These are phyloP conservation scores for Dioscorea dumetorum DNA, from an alignment of 106 monocot species.

Conservation along the genomic window DNA sequence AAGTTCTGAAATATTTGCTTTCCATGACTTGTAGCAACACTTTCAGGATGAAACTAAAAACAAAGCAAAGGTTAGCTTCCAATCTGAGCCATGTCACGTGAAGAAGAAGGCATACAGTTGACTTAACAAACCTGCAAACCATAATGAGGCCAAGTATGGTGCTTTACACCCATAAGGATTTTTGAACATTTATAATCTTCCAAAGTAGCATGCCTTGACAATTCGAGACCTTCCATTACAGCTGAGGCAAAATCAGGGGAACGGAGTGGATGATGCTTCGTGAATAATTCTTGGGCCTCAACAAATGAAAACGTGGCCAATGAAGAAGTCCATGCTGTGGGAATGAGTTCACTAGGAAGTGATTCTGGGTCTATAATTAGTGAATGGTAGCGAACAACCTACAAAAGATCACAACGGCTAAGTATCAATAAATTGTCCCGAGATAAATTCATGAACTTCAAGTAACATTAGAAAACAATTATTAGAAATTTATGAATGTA, in stretches of 20 bases:
- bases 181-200: slow-evolving; percentile 16
- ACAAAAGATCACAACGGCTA: not conserved
- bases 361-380: slow-evolving; percentile 68
- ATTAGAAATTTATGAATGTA: not conserved
- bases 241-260: slow-evolving; percentile 13
- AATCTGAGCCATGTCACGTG: not conserved
- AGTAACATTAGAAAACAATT: not conserved
- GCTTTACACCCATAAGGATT: slow-evolving; percentile 84
- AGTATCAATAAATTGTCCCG: not conserved
- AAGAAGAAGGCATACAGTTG: slow-evolving; percentile 1
- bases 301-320: slow-evolving; percentile 36
- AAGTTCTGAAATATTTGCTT: slow-evolving; percentile 89
- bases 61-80: slow-evolving; percentile 2
- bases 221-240: slow-evolving; percentile 14
- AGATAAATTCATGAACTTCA: not conserved
- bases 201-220: not conserved
- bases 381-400: slow-evolving; percentile 98
- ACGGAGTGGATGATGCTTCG: slow-evolving; percentile 7
- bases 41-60: slow-evolving; percentile 94
- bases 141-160: slow-evolving; percentile 74
- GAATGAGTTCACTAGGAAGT: slow-evolving; percentile 73
- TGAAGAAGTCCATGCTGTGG: slow-evolving; percentile 78
- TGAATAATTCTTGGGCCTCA: slow-evolving; percentile 25
- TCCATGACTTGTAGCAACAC: slow-evolving; percentile 81
- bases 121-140: slow-evolving; percentile 75